Evolutionary conservation across 164 flowering plant species (phyloP).

Genomic region (Dillenia turbinata): DNA sequence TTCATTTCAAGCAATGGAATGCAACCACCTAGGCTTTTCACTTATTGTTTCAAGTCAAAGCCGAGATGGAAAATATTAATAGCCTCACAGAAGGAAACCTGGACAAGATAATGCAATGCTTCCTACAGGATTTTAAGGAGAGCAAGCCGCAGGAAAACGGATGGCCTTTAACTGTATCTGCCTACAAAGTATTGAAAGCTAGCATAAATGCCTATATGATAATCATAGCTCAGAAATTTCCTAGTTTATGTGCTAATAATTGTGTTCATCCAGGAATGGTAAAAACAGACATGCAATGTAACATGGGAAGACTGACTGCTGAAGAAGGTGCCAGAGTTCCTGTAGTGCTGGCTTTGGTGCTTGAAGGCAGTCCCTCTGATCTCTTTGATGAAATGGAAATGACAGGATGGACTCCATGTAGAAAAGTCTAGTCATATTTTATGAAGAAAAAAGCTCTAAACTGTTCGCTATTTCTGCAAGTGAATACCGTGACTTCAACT

Average conservation of each 20-base stretch:
- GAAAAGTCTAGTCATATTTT: not conserved
- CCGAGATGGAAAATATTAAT: slow-evolving; percentile 1
- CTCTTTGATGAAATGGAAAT: slow-evolving; percentile 1
- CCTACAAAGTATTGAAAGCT: slow-evolving; percentile 4
- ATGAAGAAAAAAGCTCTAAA: not conserved
- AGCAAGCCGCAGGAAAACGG: not conserved
- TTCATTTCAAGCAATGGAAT: too few species aligned
- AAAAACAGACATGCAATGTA: not conserved
- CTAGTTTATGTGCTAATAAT: too few species aligned
- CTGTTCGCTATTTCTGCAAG: not conserved
- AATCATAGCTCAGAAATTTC: too few species aligned
- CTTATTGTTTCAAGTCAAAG: not conserved
- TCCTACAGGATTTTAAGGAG: slow-evolving; percentile 4
- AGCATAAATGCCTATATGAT: too few species aligned
- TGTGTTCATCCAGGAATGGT: not conserved
- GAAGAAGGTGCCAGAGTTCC: slow-evolving; percentile 5
- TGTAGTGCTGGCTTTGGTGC: slow-evolving; percentile 1
- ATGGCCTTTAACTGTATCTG: not conserved
- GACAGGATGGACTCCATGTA: not conserved
- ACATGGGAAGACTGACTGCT: not conserved
- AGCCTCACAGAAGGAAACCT: slow-evolving; percentile 9
- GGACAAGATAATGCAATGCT: not conserved
- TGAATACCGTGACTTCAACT: too few species aligned
- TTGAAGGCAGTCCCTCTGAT: not conserved
- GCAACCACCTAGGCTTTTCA: not conserved